These are phyloP conservation scores for Pseudocercospora vitis DNA, from an alignment of 2,329 filamentous ascomycete species.

Conservation along the genomic window DNA sequence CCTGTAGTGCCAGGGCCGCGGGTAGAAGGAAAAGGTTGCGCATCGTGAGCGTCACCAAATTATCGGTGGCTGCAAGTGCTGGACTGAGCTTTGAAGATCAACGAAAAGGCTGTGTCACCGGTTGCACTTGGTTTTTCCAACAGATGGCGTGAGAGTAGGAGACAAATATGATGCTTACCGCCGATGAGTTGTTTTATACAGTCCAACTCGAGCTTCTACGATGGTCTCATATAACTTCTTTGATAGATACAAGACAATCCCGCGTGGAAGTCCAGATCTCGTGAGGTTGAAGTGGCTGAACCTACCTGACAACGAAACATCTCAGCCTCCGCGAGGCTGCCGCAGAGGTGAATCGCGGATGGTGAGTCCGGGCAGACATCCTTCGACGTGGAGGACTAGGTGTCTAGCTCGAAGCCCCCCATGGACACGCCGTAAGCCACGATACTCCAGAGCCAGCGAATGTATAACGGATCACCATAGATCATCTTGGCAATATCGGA, in stretches of 20 bases:
- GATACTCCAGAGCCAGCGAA: not conserved
- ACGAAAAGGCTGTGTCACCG: no score
- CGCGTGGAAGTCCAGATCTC: not conserved
- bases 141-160: no score
- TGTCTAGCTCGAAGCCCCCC: not conserved
- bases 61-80: not conserved
- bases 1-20: not conserved
- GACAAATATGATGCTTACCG: no score
- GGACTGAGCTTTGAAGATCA: not conserved
- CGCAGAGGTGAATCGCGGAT: not conserved
- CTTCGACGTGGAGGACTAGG: not conserved
- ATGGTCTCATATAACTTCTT: not conserved
- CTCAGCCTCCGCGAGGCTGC: not conserved
- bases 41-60: not conserved
- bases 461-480: no score
- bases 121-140: no score
- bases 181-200: no score
- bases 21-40: not conserved
- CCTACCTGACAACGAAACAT: not conserved
- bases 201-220: not conserved
- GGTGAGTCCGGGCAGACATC: not conserved
- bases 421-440: constrained; percentile 2
- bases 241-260: not conserved
- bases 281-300: not conserved
- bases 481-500: no score